Percentiles rank a stretch among this genome's conserved stretches.
Conservation (phyloP, 441 rosid species). For the Metrosideros polymorpha region DNA sequence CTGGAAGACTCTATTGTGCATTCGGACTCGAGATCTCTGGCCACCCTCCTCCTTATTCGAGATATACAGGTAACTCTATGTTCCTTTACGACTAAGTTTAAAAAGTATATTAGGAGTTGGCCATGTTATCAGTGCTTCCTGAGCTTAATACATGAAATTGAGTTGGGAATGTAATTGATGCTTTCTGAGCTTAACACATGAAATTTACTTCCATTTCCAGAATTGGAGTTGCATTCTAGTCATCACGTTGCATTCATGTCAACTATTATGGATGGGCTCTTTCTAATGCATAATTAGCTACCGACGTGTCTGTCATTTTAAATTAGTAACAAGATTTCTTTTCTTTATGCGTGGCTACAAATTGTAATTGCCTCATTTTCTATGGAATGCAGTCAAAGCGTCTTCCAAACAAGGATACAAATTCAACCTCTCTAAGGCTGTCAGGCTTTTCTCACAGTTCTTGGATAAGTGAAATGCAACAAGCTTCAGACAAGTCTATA, state of each 20-base stretch:
- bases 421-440: constrained; percentile 25
- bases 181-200: background rate
- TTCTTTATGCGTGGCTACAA: background rate
- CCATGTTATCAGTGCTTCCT: background rate
- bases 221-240: background rate
- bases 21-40: constrained; percentile 90
- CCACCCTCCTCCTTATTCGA: constrained; percentile 92
- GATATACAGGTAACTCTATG: constrained; percentile 63
- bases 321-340: background rate
- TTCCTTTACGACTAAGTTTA: background rate
- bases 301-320: background rate
- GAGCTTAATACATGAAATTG: background rate
- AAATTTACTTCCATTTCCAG: background rate
- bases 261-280: background rate
- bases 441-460: constrained; percentile 74
- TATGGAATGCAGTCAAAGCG: constrained; percentile 59
- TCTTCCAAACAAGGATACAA: constrained; percentile 57
- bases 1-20: constrained; percentile 89
- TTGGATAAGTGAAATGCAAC: constrained; percentile 93
- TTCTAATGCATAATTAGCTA: background rate
- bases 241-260: background rate
- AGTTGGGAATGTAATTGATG: background rate
- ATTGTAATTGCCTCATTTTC: background rate
- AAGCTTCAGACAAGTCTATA: constrained; percentile 83
- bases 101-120: background rate